Percentiles rank a stretch among this genome's conserved stretches.
phyloP scores from a whole-genome alignment of 306 rosid species.

The Cucurbita maxima region DNA sequence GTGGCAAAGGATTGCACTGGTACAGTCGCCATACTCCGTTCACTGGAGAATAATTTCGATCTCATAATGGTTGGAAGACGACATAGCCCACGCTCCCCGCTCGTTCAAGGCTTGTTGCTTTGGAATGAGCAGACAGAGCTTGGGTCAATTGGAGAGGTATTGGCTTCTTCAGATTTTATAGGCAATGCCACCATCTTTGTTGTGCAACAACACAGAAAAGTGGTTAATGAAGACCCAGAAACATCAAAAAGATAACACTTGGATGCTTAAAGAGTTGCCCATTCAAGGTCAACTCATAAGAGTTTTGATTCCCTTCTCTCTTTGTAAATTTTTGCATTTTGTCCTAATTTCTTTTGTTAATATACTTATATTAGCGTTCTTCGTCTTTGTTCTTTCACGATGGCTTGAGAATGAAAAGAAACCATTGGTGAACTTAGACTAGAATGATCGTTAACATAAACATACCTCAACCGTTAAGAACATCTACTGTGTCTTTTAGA shows the following conservation, averaged over 20 bases:
- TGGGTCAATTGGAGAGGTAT: constrained; percentile 17
- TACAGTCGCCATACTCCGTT: constrained; percentile 14
- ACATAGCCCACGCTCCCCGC: not conserved
- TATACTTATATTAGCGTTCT: too few species aligned
- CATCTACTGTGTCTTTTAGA: too few species aligned
- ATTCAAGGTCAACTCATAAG: too few species aligned
- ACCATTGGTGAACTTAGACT: too few species aligned
- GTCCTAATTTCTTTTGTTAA: too few species aligned
- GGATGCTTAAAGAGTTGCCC: too few species aligned
- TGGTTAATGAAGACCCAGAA: not conserved
- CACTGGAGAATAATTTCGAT: constrained; percentile 13
- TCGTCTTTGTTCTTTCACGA: too few species aligned
- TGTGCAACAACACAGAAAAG: constrained; percentile 17
- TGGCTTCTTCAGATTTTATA: constrained; percentile 12
- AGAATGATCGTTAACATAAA: too few species aligned
- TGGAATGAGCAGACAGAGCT: constrained; percentile 9
- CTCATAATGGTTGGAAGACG: constrained; percentile 22
- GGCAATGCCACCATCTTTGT: constrained; percentile 17
- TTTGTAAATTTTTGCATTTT: too few species aligned
- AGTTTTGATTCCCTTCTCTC: too few species aligned
- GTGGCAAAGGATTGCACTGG: constrained; percentile 15
- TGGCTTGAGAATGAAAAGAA: too few species aligned
- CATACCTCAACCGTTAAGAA: too few species aligned
- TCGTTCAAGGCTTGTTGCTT: constrained; percentile 11
- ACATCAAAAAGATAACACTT: not conserved